Evolutionary conservation across 352 stramenopile genomes (phyloP).

Genomic region (Phytophthora meadii): DNA sequence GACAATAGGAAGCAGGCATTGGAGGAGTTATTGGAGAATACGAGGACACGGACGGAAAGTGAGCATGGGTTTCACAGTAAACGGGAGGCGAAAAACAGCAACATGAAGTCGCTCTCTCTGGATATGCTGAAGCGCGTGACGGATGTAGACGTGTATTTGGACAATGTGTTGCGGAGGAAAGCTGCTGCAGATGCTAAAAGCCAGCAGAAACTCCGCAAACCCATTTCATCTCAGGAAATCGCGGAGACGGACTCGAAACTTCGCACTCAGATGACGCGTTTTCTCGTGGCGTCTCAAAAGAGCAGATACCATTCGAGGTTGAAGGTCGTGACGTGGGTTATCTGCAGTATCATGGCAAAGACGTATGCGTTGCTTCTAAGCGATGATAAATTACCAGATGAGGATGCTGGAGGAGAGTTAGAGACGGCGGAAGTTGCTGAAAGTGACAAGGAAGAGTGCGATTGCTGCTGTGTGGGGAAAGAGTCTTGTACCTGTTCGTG

Average conservation of each 20-base stretch:
- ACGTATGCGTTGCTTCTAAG: constrained; percentile 77
- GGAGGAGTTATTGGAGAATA: constrained; percentile 60
- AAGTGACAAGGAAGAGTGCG: constrained; percentile 77
- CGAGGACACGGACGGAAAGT: constrained; percentile 23
- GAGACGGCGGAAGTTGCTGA: constrained; percentile 24
- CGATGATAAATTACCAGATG: constrained; percentile 71
- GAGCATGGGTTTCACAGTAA: constrained; percentile 22
- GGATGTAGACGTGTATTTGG: constrained; percentile 83
- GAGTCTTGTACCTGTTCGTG: constrained; percentile 63
- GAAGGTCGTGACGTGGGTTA: constrained; percentile 87
- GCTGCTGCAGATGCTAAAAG: constrained; percentile 40
- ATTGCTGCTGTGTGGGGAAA: constrained; percentile 77
- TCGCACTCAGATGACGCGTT: constrained; percentile 80
- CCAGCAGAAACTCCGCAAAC: constrained; percentile 33
- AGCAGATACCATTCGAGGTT: constrained; percentile 83
- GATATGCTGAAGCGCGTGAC: constrained; percentile 86
- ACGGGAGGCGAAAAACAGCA: constrained; percentile 27
- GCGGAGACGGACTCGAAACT: constrained; percentile 80
- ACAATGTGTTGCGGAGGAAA: constrained; percentile 80
- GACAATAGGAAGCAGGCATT: constrained; percentile 82
- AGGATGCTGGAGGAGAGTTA: constrained; percentile 14
- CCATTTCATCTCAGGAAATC: constrained; percentile 77
- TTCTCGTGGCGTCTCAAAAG: constrained; percentile 73
- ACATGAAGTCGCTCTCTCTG: constrained; percentile 71
- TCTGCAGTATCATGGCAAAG: constrained; percentile 88